Conservation (phyloP, 2,329 filamentous ascomycete species). For the Elsinoe batatas region DNA sequence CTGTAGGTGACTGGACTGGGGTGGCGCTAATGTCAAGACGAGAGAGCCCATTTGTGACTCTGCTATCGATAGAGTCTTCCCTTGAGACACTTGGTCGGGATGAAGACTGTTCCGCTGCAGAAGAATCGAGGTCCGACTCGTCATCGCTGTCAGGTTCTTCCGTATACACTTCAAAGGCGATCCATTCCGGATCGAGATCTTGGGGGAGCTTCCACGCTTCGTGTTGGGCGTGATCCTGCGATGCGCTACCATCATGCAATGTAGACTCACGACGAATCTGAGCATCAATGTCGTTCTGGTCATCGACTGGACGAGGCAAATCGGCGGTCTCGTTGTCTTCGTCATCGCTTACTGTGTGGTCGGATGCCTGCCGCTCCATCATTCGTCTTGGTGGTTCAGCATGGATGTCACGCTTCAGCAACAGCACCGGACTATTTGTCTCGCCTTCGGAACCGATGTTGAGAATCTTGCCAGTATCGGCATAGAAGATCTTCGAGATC, state of each 20-base stretch:
- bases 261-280: slow-evolving; percentile 35
- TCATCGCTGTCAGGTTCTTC: slow-evolving; percentile 51
- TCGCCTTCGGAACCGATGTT: slow-evolving; percentile 66
- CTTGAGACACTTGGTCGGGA: slow-evolving; percentile 17
- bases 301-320: slow-evolving; percentile 20
- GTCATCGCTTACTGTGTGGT: slow-evolving; percentile 31
- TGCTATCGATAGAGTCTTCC: slow-evolving; percentile 31
- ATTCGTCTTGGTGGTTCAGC: slow-evolving; percentile 53
- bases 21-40: slow-evolving; percentile 34
- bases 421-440: slow-evolving; percentile 61
- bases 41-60: slow-evolving; percentile 35
- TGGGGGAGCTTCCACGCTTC: slow-evolving; percentile 52
- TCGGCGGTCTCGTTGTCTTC: slow-evolving; percentile 24
- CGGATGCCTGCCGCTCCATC: slow-evolving; percentile 32
- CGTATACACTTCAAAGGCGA: slow-evolving; percentile 76
- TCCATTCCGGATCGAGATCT: slow-evolving; percentile 80
- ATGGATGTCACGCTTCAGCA: slow-evolving; percentile 62
- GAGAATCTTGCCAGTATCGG: slow-evolving; percentile 78
- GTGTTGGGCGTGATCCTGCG: slow-evolving; percentile 20
- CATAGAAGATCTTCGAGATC: slow-evolving; percentile 86
- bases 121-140: slow-evolving; percentile 28
- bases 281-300: slow-evolving; percentile 37
- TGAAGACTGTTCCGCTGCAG: slow-evolving; percentile 13
- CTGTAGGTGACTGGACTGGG: slow-evolving; percentile 23
- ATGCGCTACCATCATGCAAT: slow-evolving; percentile 12